Evolutionary conservation across 805 yeast genomes (phyloP), one percentile per base, ranked within the genome.

Genomic region (Nakazawaea peltata): DNA sequence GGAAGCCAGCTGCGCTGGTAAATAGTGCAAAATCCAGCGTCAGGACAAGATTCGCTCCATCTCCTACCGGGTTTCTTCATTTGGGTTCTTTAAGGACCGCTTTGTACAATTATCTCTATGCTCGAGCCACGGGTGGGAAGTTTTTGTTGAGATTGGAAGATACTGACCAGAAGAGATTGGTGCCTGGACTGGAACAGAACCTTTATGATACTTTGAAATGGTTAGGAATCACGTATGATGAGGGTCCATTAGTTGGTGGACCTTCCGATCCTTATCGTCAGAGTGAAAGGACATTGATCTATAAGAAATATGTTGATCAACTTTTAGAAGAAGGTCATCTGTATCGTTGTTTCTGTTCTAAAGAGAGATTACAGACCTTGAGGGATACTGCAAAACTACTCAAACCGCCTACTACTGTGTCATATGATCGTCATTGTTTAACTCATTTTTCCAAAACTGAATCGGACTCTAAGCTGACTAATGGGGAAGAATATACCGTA

Each of bases 1-100:
- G 28, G 7, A 33, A 29, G 18, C 6, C 24, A 14, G 25, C 29
- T n/a, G 14, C 13, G 19, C 6, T 13, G 24, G 15, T n/a, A 17
- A 11, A 7, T 9, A 26, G 30, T 2, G 2, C 28, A 14, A 70
- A 67, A 30, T 74, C 77, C 1, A 44, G 39, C 1, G 94, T 77
- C 0, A 58, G 96, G 44, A 84, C 97, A 1, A 61, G 99, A 44
- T 92, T 92, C 57, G 99, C 99, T 0, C 98, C 99, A 0, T 87
- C 97, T 2, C 99, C 99, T 1, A 92, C 99, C 0, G 99, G 99
- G 0, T 74, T 74, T 42, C 64, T 92, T n/a, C 99, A 92, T 53
- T 54, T 92, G 40, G 99, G 99, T 0, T 88, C 97, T 0, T 53
- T 92, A 30, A 63, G 99, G 53, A 92, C 99, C 0, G 97, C 97